These are phyloP conservation scores for Talaromyces adpressus DNA, from an alignment of 495 filamentous ascomycete genomes.

Conservation along the genomic window DNA sequence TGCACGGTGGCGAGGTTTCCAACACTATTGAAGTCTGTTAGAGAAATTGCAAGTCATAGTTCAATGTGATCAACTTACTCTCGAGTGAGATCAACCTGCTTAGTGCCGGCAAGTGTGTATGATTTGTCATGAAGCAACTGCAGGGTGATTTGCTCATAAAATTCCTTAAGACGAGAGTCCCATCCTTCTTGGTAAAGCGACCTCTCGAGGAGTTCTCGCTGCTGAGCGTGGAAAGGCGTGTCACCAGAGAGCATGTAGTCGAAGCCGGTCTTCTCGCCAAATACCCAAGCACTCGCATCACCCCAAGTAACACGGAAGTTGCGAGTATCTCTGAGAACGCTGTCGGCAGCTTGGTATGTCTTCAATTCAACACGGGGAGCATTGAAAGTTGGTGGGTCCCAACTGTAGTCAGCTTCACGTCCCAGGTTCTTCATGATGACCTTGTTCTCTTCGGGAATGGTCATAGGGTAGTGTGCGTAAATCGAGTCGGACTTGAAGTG, in stretches of 20 bases:
- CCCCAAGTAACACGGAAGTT: constrained; percentile 64
- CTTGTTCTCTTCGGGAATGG: constrained; percentile 63
- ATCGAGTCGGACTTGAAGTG: constrained; percentile 73
- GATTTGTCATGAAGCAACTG: constrained; percentile 57
- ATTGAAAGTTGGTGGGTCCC: constrained; percentile 50
- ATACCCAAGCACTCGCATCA: constrained; percentile 44
- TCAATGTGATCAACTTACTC: constrained; percentile 39
- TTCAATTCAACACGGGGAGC: constrained; percentile 46
- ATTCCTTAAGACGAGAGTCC: constrained; percentile 44
- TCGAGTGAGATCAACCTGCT: constrained; percentile 69
- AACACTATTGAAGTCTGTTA: constrained; percentile 28
- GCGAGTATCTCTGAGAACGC: constrained; percentile 51
- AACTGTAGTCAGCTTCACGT: constrained; percentile 65
- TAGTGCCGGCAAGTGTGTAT: constrained; percentile 49
- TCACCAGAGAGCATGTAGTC: constrained; percentile 54
- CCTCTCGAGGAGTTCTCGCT: constrained; percentile 35
- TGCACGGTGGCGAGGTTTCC: constrained; percentile 66
- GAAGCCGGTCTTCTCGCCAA: constrained; percentile 42
- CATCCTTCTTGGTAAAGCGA: constrained; percentile 40
- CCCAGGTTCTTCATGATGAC: constrained; percentile 69
- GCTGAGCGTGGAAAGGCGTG: constrained; percentile 30
- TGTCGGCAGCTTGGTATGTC: constrained; percentile 55
- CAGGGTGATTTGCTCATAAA: constrained; percentile 55
- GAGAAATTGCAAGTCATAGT: neutral
- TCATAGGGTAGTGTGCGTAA: constrained; percentile 87